Conservation (phyloP, 441 rosid species). For the Bocquillonia castaneifolia region DNA sequence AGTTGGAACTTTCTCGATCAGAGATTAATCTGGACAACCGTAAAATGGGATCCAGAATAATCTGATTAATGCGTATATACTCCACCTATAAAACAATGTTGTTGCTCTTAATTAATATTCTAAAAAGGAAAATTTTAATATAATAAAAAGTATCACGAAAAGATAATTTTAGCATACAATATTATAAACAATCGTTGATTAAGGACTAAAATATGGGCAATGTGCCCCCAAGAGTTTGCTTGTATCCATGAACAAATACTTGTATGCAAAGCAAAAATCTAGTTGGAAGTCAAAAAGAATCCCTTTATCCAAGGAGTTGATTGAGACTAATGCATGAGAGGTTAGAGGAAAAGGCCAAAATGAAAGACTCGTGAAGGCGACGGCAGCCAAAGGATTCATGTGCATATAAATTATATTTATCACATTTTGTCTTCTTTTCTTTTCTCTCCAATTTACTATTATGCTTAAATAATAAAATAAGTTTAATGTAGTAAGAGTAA, state of each 20-base stretch:
- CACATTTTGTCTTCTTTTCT: neutral
- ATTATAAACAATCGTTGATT: conserved; percentile 6
- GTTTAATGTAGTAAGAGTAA: too few relatives aligned
- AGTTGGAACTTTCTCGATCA: too few relatives aligned
- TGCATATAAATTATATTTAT: conserved; percentile 15
- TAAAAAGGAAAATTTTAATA: neutral
- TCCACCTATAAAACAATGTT: too few relatives aligned
- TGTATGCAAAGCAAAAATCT: neutral
- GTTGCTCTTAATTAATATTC: too few relatives aligned
- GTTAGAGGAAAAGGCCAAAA: conserved; percentile 14
- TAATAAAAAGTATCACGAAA: conserved; percentile 3
- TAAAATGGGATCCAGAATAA: too few relatives aligned
- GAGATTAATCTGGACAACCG: too few relatives aligned
- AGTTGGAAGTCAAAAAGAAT: conserved; percentile 28
- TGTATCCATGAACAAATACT: conserved; percentile 1
- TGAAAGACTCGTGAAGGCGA: conserved; percentile 59
- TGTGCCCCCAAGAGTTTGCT: conserved; percentile 17
- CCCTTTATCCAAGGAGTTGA: conserved; percentile 34
- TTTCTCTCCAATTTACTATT: too few relatives aligned
- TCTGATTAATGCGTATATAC: too few relatives aligned
- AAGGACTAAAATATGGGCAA: conserved; percentile 20
- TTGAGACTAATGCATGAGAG: conserved; percentile 20
- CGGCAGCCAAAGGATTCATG: conserved; percentile 42
- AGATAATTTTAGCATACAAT: too few relatives aligned
- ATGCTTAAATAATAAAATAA: too few relatives aligned